A percentile compares a stretch with the other conserved stretches of the same genome.
Evolutionary conservation across 441 rosid species (phyloP).

Genomic region (Breynia disticha): DNA sequence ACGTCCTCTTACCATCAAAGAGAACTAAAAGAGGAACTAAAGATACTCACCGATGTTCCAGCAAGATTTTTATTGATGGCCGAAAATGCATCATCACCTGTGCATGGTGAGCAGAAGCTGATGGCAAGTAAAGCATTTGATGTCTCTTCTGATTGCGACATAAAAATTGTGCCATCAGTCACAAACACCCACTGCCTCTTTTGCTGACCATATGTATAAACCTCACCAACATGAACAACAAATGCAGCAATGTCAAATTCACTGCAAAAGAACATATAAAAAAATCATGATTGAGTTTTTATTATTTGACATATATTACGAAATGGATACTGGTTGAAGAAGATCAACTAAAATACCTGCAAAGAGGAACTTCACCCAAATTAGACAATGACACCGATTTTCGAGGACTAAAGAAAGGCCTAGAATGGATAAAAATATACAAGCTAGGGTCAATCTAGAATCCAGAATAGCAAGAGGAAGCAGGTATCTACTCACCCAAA

Average conservation of each 20-base stretch:
- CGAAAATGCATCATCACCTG: slow-evolving; percentile 35
- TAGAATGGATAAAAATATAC: slow-evolving; percentile 20
- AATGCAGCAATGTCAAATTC: slow-evolving; percentile 82
- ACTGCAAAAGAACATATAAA: slow-evolving; percentile 30
- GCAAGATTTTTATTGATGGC: slow-evolving; percentile 60
- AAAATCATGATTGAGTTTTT: slow-evolving; percentile 7
- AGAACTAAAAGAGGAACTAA: slow-evolving; percentile 2
- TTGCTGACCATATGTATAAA: slow-evolving; percentile 34
- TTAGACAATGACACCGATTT: slow-evolving; percentile 39
- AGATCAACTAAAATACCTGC: slow-evolving; percentile 38
- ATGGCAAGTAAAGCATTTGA: slow-evolving; percentile 70
- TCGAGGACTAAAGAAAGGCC: slow-evolving; percentile 84
- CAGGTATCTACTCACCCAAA: slow-evolving; percentile 45
- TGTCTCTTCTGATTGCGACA: slow-evolving; percentile 30
- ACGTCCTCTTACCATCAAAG: slow-evolving; percentile 6
- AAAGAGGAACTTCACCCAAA: slow-evolving; percentile 73
- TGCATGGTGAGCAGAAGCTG: slow-evolving; percentile 53
- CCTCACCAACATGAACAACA: slow-evolving; percentile 75
- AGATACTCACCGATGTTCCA: slow-evolving; percentile 60
- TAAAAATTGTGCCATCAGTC: slow-evolving; percentile 55
- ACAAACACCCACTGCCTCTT: slow-evolving; percentile 93
- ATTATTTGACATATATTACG: too few relatives aligned
- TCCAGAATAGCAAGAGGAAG: slow-evolving; percentile 11
- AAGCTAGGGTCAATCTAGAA: slow-evolving; percentile 16
- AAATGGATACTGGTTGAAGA: background rate